Conservation (phyloP, 2,329 filamentous ascomycete species). For the Fusarium devonianum region DNA sequence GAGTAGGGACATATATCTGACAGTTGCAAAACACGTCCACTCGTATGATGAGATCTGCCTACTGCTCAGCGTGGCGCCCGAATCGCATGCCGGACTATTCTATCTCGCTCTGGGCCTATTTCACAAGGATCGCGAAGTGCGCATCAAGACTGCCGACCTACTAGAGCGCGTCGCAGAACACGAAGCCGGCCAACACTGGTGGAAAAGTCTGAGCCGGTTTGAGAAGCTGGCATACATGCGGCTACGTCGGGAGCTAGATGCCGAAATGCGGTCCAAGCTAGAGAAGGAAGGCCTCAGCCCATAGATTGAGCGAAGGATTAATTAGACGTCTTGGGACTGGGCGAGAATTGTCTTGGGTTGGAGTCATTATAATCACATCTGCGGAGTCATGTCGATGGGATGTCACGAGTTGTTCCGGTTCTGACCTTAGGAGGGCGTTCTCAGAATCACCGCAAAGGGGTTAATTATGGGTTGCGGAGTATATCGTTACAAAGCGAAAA, state of each 20-base stretch:
- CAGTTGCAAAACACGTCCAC: slow-evolving; percentile 76
- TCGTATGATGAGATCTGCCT: slow-evolving; percentile 87
- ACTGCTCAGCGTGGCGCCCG: slow-evolving; percentile 80
- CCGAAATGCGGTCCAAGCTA: slow-evolving; percentile 56
- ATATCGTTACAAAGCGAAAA: slow-evolving; percentile 21
- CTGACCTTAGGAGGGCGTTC: slow-evolving; percentile 38
- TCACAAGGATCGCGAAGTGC: slow-evolving; percentile 83
- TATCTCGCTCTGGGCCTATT: slow-evolving; percentile 91
- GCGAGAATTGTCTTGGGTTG: slow-evolving; percentile 13
- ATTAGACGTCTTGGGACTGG: slow-evolving; percentile 47
- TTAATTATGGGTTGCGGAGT: slow-evolving; percentile 7
- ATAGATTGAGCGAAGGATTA: slow-evolving; percentile 57
- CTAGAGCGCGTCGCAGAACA: slow-evolving; percentile 84
- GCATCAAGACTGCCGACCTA: slow-evolving; percentile 78
- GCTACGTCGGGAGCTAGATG: slow-evolving; percentile 71
- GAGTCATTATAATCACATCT: slow-evolving; percentile 26
- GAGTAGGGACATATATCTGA: slow-evolving; percentile 84
- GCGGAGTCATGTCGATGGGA: slow-evolving; percentile 29
- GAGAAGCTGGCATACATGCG: slow-evolving; percentile 86
- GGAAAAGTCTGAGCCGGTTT: slow-evolving; percentile 84
- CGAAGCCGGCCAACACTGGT: slow-evolving; percentile 93
- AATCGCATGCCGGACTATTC: slow-evolving; percentile 87
- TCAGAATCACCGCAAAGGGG: slow-evolving; percentile 26
- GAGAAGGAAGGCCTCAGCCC: slow-evolving; percentile 54
- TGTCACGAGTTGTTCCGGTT: slow-evolving; percentile 22